Evolutionary conservation across 106 monocot genomes (phyloP).

Genomic region (Posidonia australis): DNA sequence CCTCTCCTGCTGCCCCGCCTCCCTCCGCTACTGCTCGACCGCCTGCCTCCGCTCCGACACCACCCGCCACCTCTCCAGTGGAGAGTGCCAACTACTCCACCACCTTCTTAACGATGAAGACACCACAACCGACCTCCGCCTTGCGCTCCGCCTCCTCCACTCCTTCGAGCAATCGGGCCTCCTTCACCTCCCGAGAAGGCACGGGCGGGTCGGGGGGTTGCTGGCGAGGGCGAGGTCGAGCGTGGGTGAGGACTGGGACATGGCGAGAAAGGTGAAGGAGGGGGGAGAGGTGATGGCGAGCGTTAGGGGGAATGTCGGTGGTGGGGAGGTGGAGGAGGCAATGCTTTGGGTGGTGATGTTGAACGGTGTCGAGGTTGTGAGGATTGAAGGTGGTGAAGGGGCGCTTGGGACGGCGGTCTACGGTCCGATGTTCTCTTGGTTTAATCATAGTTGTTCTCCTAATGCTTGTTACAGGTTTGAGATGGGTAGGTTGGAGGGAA

Average conservation of each 20-base stretch:
- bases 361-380: conserved; percentile 77
- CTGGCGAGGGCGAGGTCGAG: conserved; percentile 13
- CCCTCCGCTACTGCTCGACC: conserved; percentile 24
- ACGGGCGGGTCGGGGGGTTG: conserved; percentile 39
- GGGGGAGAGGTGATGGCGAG: conserved; percentile 38
- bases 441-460: conserved; percentile 81
- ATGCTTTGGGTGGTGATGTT: conserved; percentile 48
- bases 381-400: conserved; percentile 29
- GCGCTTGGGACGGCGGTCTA: conserved; percentile 52
- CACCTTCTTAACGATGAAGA: not conserved
- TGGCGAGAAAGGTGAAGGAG: conserved; percentile 29
- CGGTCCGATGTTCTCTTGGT: conserved; percentile 71
- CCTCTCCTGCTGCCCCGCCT: conserved; percentile 20
- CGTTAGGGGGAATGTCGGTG: conserved; percentile 13
- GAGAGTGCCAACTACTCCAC: not conserved
- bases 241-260: conserved; percentile 25
- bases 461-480: conserved; percentile 71
- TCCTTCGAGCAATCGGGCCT: conserved; percentile 26
- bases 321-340: conserved; percentile 25
- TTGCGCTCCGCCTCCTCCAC: conserved; percentile 53
- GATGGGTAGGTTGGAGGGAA: not conserved
- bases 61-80: conserved; percentile 15
- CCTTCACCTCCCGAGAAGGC: no score
- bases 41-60: conserved; percentile 19
- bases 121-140: conserved; percentile 42